Conservation (phyloP, 2,329 filamentous ascomycete species). For the Drechslerella stenobrocha region DNA sequence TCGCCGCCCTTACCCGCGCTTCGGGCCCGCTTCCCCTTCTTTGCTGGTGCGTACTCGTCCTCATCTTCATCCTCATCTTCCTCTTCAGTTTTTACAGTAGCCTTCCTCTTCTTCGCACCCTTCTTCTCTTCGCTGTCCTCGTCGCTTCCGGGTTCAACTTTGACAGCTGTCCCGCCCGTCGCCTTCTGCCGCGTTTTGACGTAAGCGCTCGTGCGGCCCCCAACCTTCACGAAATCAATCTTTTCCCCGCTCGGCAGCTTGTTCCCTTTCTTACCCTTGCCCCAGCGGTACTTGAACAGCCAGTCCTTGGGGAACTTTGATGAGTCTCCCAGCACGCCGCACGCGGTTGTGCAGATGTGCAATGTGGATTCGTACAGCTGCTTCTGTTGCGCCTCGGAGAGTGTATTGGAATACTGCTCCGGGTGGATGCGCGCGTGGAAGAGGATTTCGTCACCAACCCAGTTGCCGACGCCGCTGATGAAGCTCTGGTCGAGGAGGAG, state of each 20-base stretch:
- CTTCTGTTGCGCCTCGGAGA: slow-evolving; percentile 71
- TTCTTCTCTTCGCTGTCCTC: slow-evolving; percentile 10
- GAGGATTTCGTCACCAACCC: slow-evolving; percentile 91
- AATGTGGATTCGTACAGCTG: slow-evolving; percentile 72
- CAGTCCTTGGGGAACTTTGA: slow-evolving; percentile 82
- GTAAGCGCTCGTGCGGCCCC: slow-evolving; percentile 86
- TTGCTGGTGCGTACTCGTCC: slow-evolving; percentile 51
- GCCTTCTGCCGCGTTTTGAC: slow-evolving; percentile 87
- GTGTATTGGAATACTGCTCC: slow-evolving; percentile 86
- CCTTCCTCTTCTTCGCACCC: slow-evolving; percentile 45
- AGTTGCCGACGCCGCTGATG: slow-evolving; percentile 93
- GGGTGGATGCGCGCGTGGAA: slow-evolving; percentile 88
- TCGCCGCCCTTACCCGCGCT: too few relatives aligned
- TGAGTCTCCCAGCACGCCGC: slow-evolving; percentile 62
- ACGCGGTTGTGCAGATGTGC: slow-evolving; percentile 61
- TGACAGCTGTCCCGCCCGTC: slow-evolving; percentile 61
- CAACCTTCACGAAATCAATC: slow-evolving; percentile 83
- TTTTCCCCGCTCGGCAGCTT: slow-evolving; percentile 80
- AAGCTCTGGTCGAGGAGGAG: slow-evolving; percentile 83
- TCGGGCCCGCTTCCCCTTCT: too few relatives aligned
- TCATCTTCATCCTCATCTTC: slow-evolving; percentile 50
- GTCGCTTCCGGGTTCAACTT: slow-evolving; percentile 52
- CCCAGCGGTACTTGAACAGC: slow-evolving; percentile 87
- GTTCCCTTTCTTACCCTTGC: slow-evolving; percentile 70
- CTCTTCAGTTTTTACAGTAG: slow-evolving; percentile 50